Percentiles rank a stretch among this genome's conserved stretches.
Conservation (phyloP, 2,329 filamentous ascomycete genomes). For the Sordariomycetes sp. region DNA sequence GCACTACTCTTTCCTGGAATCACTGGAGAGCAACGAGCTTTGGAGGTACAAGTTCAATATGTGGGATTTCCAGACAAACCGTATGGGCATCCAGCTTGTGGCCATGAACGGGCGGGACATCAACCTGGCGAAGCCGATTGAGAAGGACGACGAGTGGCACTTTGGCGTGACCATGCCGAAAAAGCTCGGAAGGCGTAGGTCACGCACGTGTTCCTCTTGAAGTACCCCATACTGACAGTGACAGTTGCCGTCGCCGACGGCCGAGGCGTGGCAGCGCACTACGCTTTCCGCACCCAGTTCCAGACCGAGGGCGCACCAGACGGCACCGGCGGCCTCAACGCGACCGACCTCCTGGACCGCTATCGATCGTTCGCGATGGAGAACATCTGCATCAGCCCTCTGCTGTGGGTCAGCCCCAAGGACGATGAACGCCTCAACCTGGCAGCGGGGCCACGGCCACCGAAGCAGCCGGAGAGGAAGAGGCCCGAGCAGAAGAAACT, state of each 20-base stretch:
- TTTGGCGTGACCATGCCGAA: slow-evolving; percentile 28
- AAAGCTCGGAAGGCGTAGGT: slow-evolving; percentile 24
- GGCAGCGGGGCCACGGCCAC: too few relatives aligned
- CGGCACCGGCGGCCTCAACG: slow-evolving; percentile 25
- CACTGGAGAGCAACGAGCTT: slow-evolving; percentile 36
- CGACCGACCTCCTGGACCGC: slow-evolving; percentile 43
- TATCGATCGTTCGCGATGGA: slow-evolving; percentile 47
- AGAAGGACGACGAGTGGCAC: slow-evolving; percentile 34
- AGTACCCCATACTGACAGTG: slow-evolving; percentile 6
- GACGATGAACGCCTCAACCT: too few relatives aligned
- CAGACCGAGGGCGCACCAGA: too few relatives aligned
- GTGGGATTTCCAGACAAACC: slow-evolving; percentile 38
- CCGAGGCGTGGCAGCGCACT: slow-evolving; percentile 43
- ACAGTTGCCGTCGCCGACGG: slow-evolving; percentile 40
- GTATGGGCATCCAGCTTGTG: slow-evolving; percentile 44
- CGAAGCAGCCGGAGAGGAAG: too few relatives aligned
- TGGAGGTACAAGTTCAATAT: slow-evolving; percentile 36
- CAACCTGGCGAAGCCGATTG: slow-evolving; percentile 33
- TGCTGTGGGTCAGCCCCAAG: too few relatives aligned
- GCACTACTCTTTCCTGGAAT: slow-evolving; percentile 38
- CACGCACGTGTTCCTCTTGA: background rate
- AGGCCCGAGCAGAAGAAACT: too few relatives aligned
- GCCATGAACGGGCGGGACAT: slow-evolving; percentile 44
- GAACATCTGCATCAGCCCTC: too few relatives aligned
- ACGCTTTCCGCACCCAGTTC: slow-evolving; percentile 32